Evolutionary conservation across 352 stramenopile genomes (phyloP).

Genomic region (Pseudoperonospora humuli): DNA sequence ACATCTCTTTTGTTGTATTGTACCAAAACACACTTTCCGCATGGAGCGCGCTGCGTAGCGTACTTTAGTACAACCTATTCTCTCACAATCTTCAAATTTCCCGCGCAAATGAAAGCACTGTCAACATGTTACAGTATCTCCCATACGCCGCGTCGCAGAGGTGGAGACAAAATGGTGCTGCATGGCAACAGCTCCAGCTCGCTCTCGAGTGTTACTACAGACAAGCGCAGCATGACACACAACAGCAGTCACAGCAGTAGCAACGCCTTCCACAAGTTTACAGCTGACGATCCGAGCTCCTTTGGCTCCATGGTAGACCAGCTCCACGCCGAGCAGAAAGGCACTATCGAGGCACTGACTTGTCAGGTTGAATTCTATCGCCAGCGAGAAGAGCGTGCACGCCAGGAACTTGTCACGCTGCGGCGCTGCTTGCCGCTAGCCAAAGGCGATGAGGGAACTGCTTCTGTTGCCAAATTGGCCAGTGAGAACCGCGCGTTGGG

Average conservation of each 20-base stretch:
- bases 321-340: constrained; percentile 71
- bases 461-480: constrained; percentile 35
- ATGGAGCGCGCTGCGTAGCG: no score
- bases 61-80: no score
- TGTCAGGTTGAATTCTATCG: constrained; percentile 77
- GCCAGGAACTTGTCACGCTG: constrained; percentile 56
- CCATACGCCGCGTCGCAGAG: constrained; percentile 7
- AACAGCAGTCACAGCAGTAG: constrained; percentile 15
- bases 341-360: constrained; percentile 71
- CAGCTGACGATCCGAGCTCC: constrained; percentile 31
- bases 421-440: constrained; percentile 27
- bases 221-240: constrained; percentile 15
- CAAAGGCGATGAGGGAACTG: constrained; percentile 16
- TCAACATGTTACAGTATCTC: background rate
- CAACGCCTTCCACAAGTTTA: constrained; percentile 18
- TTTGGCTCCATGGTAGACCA: constrained; percentile 61
- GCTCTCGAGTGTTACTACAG: constrained; percentile 17
- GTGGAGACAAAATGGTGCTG: constrained; percentile 18
- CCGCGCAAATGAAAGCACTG: constrained; percentile 14
- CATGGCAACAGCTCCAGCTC: constrained; percentile 22
- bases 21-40: no score
- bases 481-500: constrained; percentile 49
- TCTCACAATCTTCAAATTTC: no score
- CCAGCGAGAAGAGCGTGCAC: constrained; percentile 58
- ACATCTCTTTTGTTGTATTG: no score